Percentiles rank a stretch among this genome's conserved stretches.
These are phyloP conservation scores for Tetracladium marchalianum DNA, from an alignment of 495 filamentous ascomycete genomes.

Conservation along the genomic window DNA sequence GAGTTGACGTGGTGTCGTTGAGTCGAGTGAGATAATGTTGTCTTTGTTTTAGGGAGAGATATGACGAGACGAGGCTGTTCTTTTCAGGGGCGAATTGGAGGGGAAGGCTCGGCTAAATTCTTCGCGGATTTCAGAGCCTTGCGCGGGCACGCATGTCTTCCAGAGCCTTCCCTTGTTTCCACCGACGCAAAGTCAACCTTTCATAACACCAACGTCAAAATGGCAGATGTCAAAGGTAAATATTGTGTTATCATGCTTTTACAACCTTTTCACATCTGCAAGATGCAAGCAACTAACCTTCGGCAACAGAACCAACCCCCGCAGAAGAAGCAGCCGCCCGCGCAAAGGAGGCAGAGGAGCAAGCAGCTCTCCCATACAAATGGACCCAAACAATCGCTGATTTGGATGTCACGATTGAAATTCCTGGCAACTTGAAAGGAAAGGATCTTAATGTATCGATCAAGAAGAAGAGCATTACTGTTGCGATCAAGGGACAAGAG, in stretches of 20 bases:
- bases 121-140: slow-evolving; percentile 18
- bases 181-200: neutral
- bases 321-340: slow-evolving; percentile 61
- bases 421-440: slow-evolving; percentile 74
- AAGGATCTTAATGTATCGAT: slow-evolving; percentile 76
- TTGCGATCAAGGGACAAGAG: slow-evolving; percentile 80
- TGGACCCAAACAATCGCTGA: slow-evolving; percentile 96
- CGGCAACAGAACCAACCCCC: slow-evolving; percentile 29
- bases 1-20: neutral
- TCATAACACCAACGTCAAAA: slow-evolving; percentile 1
- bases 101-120: neutral
- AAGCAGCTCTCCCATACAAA: slow-evolving; percentile 89
- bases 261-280: too few species aligned
- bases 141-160: neutral
- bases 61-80: slow-evolving; percentile 12
- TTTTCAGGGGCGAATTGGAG: slow-evolving; percentile 1
- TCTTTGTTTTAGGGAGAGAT: neutral
- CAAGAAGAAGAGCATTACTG: slow-evolving; percentile 66
- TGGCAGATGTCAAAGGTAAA: slow-evolving; percentile 17
- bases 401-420: slow-evolving; percentile 63
- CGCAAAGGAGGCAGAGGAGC: slow-evolving; percentile 74
- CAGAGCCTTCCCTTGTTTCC: slow-evolving; percentile 3
- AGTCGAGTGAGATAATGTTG: neutral
- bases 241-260: neutral
- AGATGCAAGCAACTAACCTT: slow-evolving; percentile 13